Conservation (phyloP, 257 asterid species). For the Solanum gandarillasii region DNA sequence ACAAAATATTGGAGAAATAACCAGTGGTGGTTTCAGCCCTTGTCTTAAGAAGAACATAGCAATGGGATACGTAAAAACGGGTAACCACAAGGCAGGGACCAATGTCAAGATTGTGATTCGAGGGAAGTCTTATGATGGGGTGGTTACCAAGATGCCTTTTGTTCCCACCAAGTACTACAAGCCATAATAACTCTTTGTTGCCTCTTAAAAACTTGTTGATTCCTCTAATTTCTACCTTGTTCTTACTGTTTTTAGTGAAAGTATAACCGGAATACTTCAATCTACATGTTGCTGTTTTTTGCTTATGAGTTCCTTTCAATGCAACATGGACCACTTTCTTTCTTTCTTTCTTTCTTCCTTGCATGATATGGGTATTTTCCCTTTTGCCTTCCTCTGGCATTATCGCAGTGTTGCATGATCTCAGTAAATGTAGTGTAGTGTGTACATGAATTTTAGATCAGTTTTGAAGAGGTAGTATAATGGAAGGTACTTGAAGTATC, state of each 20-base stretch:
- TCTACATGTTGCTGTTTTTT: background rate
- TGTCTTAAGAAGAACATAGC: constrained; percentile 91
- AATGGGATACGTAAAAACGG: constrained; percentile 96
- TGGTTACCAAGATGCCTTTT: constrained; percentile 78
- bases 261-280: background rate
- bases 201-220: background rate
- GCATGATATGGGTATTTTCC: background rate
- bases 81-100: constrained; percentile 68
- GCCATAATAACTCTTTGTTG: constrained; percentile 30
- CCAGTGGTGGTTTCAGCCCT: constrained; percentile 98
- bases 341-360: background rate
- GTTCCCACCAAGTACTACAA: constrained; percentile 81
- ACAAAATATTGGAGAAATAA: constrained; percentile 72
- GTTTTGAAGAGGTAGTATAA: background rate
- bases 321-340: background rate
- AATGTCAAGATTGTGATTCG: constrained; percentile 67
- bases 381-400: background rate
- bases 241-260: background rate
- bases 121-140: constrained; percentile 78
- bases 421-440: background rate
- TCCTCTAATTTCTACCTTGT: background rate
- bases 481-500: background rate
- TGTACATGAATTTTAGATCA: background rate
- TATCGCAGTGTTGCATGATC: background rate
- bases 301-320: background rate